Percentiles rank a stretch among this genome's conserved stretches.
These are phyloP conservation scores for Salvia splendens DNA, from an alignment of 257 asterid genomes.

Conservation along the genomic window DNA sequence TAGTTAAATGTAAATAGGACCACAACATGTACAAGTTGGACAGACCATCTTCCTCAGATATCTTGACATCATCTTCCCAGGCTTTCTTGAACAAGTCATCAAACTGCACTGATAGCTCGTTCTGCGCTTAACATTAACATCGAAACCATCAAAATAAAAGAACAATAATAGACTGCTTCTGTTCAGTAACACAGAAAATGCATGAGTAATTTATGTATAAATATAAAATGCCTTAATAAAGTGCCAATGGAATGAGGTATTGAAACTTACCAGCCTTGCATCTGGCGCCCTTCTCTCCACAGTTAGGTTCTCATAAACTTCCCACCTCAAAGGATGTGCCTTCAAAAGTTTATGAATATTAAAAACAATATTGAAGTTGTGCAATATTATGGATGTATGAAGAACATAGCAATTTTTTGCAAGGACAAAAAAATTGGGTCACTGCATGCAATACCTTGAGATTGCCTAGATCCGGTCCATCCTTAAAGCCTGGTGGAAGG, in stretches of 20 bases:
- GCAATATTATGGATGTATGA: constrained; percentile 23
- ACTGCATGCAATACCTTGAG: constrained; percentile 55
- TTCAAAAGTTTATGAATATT: constrained; percentile 37
- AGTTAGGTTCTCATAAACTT: constrained; percentile 44
- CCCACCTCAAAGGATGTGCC: constrained; percentile 70
- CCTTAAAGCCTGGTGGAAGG: constrained; percentile 76
- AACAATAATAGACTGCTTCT: constrained; percentile 24
- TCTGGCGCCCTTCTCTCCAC: constrained; percentile 42
- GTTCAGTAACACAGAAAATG: constrained; percentile 21
- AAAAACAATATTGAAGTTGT: constrained; percentile 18
- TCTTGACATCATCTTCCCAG: constrained; percentile 80
- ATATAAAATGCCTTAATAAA: neutral
- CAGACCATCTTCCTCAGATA: constrained; percentile 63
- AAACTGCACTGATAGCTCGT: constrained; percentile 82
- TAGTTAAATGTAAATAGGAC: constrained; percentile 25
- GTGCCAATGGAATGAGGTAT: constrained; percentile 16
- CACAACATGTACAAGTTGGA: constrained; percentile 34
- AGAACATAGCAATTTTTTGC: neutral
- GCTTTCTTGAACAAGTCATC: constrained; percentile 94
- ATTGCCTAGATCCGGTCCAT: constrained; percentile 77
- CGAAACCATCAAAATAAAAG: constrained; percentile 33
- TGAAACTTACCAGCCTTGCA: constrained; percentile 63
- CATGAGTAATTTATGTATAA: constrained; percentile 6
- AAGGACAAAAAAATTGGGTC: neutral
- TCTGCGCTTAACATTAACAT: constrained; percentile 54